Evolutionary conservation across 1,139 yeast genomes (phyloP).

Genomic region (Nakaseomyces sp.): DNA sequence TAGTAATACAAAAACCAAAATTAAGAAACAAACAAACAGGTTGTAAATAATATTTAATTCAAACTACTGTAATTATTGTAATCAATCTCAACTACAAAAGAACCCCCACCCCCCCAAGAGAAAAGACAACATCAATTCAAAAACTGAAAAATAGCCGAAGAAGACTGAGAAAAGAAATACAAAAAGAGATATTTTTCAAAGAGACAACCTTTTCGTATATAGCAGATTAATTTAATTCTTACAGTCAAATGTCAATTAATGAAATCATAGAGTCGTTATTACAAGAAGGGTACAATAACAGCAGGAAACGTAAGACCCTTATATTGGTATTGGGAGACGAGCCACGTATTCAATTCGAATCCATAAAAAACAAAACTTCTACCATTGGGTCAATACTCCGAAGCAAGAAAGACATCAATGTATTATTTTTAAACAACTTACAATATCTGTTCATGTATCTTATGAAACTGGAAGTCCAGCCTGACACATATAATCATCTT

Average conservation of each 20-base stretch:
- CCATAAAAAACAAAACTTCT: slow-evolving; percentile 12
- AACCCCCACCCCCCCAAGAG: too few relatives aligned
- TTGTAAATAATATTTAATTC: too few relatives aligned
- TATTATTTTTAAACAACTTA: slow-evolving; percentile 24
- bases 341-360: slow-evolving; percentile 22
- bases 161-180: too few relatives aligned
- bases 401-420: slow-evolving; percentile 17
- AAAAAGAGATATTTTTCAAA: too few relatives aligned
- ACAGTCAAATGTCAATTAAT: slow-evolving; percentile 10
- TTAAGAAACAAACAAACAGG: too few relatives aligned
- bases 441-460: slow-evolving; percentile 30
- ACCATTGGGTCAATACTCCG: slow-evolving; percentile 17
- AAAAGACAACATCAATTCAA: too few relatives aligned
- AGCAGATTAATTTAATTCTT: too few relatives aligned
- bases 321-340: slow-evolving; percentile 23
- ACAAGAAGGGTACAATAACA: slow-evolving; percentile 8
- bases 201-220: too few relatives aligned
- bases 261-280: slow-evolving; percentile 9
- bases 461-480: slow-evolving; percentile 22
- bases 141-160: too few relatives aligned
- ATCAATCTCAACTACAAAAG: too few relatives aligned
- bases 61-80: too few relatives aligned
- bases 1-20: too few relatives aligned
- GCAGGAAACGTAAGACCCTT: slow-evolving; percentile 12
- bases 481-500: slow-evolving; percentile 15